phyloP scores from a whole-genome alignment of 257 asterid species.

The Thymus mandschuricus region DNA sequence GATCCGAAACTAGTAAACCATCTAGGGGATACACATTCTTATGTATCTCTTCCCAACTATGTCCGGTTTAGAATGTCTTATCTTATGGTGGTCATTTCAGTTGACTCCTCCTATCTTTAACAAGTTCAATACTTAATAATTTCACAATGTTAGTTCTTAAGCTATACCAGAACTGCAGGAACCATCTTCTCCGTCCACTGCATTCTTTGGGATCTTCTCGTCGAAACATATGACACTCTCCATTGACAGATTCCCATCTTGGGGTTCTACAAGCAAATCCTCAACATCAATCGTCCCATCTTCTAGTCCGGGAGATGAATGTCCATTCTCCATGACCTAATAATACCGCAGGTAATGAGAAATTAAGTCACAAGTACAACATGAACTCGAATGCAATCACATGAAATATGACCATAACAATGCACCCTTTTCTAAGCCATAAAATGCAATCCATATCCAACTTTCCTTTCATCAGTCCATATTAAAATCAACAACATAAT shows the following conservation, averaged over 20 bases:
- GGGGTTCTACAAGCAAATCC: constrained; percentile 63
- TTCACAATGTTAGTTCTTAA: constrained; percentile 27
- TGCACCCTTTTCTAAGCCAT: background rate
- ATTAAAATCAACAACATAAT: background rate
- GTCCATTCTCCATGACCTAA: constrained; percentile 66
- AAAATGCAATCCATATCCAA: constrained; percentile 5
- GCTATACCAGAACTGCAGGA: constrained; percentile 61
- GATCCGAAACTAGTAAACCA: constrained; percentile 1
- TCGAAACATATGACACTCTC: constrained; percentile 62
- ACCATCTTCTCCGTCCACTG: constrained; percentile 47
- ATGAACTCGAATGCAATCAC: background rate
- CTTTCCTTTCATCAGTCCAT: background rate
- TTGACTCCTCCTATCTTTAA: constrained; percentile 1
- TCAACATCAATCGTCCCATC: constrained; percentile 65
- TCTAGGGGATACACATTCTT: background rate
- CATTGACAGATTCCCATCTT: constrained; percentile 60
- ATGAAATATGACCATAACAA: background rate
- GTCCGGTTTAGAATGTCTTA: background rate
- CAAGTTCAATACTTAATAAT: constrained; percentile 3
- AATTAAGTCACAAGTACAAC: background rate
- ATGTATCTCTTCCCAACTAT: background rate
- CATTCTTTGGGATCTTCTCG: constrained; percentile 55
- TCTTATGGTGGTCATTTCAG: constrained; percentile 10
- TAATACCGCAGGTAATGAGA: constrained; percentile 8
- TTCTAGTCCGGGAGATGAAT: constrained; percentile 47